Percentiles rank a stretch among this genome's conserved stretches.
Conservation (phyloP, 2,329 filamentous ascomycete species). For the Alternaria brassicicola region DNA sequence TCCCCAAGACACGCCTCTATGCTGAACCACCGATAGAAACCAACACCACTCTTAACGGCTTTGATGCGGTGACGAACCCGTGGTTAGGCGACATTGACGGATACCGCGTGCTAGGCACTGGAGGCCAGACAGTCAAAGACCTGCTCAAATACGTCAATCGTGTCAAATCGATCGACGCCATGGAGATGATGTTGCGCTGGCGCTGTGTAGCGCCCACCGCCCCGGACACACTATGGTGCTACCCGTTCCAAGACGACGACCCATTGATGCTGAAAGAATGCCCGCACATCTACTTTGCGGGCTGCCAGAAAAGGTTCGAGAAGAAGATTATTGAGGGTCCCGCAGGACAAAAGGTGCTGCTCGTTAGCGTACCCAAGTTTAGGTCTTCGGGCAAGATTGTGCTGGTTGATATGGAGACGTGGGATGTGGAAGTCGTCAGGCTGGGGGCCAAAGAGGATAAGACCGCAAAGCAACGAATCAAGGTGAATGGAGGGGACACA, state of each 20-base stretch:
- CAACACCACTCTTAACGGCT: constrained; percentile 66
- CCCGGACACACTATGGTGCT: constrained; percentile 94
- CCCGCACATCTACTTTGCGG: constrained; percentile 90
- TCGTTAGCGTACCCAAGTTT: constrained; percentile 87
- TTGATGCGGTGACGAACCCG: constrained; percentile 90
- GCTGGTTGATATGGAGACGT: constrained; percentile 81
- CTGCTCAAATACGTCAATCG: constrained; percentile 88
- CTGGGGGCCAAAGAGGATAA: constrained; percentile 15
- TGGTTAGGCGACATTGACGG: constrained; percentile 91
- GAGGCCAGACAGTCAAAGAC: constrained; percentile 92
- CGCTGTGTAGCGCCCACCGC: constrained; percentile 89
- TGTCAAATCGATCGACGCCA: constrained; percentile 80
- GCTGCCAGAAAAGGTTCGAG: constrained; percentile 80
- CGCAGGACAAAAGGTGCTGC: constrained; percentile 71
- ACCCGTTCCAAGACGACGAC: constrained; percentile 93
- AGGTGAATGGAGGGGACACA: background rate
- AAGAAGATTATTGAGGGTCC: constrained; percentile 70
- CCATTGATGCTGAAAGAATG: constrained; percentile 85
- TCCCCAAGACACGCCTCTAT: constrained; percentile 76
- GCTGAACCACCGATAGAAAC: constrained; percentile 55
- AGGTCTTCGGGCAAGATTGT: constrained; percentile 78
- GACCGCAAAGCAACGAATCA: background rate
- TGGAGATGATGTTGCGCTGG: constrained; percentile 95
- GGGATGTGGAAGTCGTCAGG: constrained; percentile 73
- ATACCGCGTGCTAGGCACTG: constrained; percentile 83